These are phyloP conservation scores for Thermomucor indicae-seudaticae DNA, from an alignment of 371 early-diverging fungal species.

Conservation along the genomic window DNA sequence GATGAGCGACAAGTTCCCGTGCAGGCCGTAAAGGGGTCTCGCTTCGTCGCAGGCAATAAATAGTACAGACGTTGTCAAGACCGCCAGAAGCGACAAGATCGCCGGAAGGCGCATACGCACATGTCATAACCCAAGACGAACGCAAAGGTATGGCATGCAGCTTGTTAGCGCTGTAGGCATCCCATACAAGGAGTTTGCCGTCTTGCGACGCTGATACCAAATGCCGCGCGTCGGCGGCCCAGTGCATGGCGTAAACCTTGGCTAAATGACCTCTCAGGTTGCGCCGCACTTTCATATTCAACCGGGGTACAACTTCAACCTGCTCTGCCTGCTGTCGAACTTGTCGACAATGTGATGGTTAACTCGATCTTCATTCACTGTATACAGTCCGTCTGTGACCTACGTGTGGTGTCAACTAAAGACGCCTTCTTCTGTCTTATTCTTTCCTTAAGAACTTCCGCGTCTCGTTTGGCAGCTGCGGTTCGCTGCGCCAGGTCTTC, in stretches of 20 bases:
- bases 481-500: no score
- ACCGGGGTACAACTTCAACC: conserved; percentile 78
- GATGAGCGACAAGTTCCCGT: conserved; percentile 90
- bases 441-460: no score
- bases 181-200: conserved; percentile 98
- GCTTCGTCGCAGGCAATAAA: conserved; percentile 90
- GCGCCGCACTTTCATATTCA: conserved; percentile 90
- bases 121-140: conserved; percentile 99
- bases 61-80: conserved; percentile 96
- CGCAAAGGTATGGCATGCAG: conserved; percentile 95
- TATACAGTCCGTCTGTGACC: no score
- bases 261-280: conserved; percentile 97
- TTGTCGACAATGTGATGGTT: no score
- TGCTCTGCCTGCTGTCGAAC: conserved; percentile 58
- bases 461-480: no score
- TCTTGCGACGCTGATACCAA: conserved; percentile 98
- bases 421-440: no score
- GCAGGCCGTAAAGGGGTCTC: conserved; percentile 91
- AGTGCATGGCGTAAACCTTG: conserved; percentile 99
- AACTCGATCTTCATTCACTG: no score
- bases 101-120: conserved; percentile 97
- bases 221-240: conserved; percentile 93
- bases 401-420: no score
- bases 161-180: conserved; percentile 97
- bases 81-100: conserved; percentile 99